Percentiles rank a stretch among this genome's conserved stretches.
Conservation (phyloP, 2,329 filamentous ascomycete genomes). For the Fusarium sp. region DNA sequence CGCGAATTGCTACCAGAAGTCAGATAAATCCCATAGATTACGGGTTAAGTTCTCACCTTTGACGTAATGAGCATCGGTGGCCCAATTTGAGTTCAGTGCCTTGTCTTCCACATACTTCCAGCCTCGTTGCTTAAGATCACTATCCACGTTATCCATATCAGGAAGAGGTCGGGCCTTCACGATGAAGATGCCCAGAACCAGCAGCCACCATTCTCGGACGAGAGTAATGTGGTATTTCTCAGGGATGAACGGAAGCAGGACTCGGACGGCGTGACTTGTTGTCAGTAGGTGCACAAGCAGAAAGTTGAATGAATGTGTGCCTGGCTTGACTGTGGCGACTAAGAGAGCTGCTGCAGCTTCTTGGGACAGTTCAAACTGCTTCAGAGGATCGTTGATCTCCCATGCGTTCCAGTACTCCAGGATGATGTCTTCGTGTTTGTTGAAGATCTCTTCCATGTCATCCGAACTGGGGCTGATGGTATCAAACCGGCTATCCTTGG, state of each 20-base stretch:
- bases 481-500: conserved; percentile 77
- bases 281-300: conserved; percentile 86
- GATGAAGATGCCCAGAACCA: conserved; percentile 83
- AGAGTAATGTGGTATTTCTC: conserved; percentile 78
- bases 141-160: conserved; percentile 72
- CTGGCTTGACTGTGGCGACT: conserved; percentile 69
- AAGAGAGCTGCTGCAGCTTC: conserved; percentile 72
- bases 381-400: conserved; percentile 76
- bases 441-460: conserved; percentile 77
- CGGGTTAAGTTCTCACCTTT: conserved; percentile 70
- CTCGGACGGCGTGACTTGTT: conserved; percentile 87
- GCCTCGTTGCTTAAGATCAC: conserved; percentile 71
- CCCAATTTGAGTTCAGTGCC: conserved; percentile 76
- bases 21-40: background rate
- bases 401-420: conserved; percentile 94
- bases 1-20: conserved; percentile 70
- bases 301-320: conserved; percentile 81
- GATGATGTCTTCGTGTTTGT: conserved; percentile 75
- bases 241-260: conserved; percentile 84
- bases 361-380: conserved; percentile 81
- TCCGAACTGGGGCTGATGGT: conserved; percentile 66
- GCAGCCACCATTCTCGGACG: conserved; percentile 90
- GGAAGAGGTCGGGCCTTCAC: conserved; percentile 79
- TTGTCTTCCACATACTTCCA: conserved; percentile 84
- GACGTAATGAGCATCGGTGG: conserved; percentile 85